phyloP scores from a whole-genome alignment of 2,329 filamentous ascomycete species.

The Lachnellula arida region DNA sequence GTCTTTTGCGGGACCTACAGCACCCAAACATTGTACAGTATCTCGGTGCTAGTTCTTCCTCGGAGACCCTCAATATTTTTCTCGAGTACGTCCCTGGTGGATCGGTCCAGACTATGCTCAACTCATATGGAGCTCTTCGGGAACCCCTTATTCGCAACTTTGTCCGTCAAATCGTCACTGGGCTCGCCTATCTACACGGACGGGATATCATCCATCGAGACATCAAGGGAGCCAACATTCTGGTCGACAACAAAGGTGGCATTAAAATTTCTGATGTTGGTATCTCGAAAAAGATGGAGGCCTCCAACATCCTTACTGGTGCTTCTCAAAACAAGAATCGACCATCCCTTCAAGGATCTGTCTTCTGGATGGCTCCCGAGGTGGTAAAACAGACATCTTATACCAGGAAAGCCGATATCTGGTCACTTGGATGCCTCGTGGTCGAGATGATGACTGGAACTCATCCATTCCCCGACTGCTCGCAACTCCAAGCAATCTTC shows the following conservation, averaged over 20 bases:
- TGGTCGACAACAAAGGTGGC: conserved; percentile 97
- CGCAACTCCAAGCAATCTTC: conserved; percentile 96
- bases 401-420: conserved; percentile 97
- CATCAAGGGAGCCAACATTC: conserved; percentile 98
- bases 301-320: conserved; percentile 71
- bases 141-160: conserved; percentile 95
- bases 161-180: conserved; percentile 89
- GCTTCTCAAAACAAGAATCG: conserved; percentile 64
- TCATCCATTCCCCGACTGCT: conserved; percentile 95
- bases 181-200: conserved; percentile 88
- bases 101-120: conserved; percentile 96
- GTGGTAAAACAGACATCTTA: conserved; percentile 97
- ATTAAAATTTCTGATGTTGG: conserved; percentile 99
- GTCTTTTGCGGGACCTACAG: conserved; percentile 85
- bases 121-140: conserved; percentile 92
- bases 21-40: conserved; percentile 98
- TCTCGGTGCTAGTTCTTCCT: conserved; percentile 87
- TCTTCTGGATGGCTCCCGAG: conserved; percentile 99
- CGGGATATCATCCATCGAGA: conserved; percentile 97
- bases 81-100: conserved; percentile 97
- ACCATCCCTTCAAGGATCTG: conserved; percentile 87
- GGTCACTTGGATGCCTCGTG: conserved; percentile 92
- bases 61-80: conserved; percentile 97
- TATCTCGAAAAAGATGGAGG: conserved; percentile 96
- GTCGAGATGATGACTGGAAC: conserved; percentile 99